phyloP scores from a whole-genome alignment of 176 grass and related monocot species.

The Chloris gayana region DNA sequence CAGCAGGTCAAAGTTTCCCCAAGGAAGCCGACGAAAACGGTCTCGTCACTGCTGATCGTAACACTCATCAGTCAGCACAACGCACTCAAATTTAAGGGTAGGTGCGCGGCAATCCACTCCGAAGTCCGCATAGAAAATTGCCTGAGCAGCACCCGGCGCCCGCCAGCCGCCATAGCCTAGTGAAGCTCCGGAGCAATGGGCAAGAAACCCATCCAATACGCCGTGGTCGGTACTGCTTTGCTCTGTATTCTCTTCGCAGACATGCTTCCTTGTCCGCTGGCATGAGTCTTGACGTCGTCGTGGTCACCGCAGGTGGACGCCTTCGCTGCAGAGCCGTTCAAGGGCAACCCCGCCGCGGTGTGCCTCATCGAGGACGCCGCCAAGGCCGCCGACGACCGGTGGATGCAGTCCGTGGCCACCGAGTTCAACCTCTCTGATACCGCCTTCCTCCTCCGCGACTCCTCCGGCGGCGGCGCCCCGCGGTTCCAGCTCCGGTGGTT shows the following conservation, averaged over 20 bases:
- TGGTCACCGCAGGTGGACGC: too few species aligned
- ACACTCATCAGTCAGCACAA: neutral
- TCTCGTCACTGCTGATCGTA: too few species aligned
- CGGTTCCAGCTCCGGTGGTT: too few species aligned
- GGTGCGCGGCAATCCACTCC: too few species aligned
- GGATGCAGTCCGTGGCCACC: slow-evolving; percentile 75
- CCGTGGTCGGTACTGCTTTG: slow-evolving; percentile 39
- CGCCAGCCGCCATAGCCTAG: neutral
- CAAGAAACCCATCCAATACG: slow-evolving; percentile 46
- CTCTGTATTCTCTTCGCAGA: too few species aligned
- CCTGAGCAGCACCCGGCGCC: neutral
- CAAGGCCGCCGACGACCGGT: slow-evolving; percentile 37
- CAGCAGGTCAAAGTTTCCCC: neutral
- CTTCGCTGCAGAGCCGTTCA: too few species aligned
- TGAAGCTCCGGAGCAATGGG: slow-evolving; percentile 29
- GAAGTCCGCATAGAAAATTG: neutral
- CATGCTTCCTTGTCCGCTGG: neutral
- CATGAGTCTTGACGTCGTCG: neutral
- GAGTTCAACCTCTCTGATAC: too few species aligned
- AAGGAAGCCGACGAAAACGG: too few species aligned
- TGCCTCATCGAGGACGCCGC: too few species aligned
- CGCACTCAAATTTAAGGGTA: too few species aligned
- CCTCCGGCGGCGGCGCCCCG: neutral
- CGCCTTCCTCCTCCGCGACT: too few species aligned
- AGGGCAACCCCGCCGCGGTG: too few species aligned